These are phyloP conservation scores for Fomitopsis pulvina DNA, from an alignment of 768 basidiomycete genomes.

Conservation along the genomic window DNA sequence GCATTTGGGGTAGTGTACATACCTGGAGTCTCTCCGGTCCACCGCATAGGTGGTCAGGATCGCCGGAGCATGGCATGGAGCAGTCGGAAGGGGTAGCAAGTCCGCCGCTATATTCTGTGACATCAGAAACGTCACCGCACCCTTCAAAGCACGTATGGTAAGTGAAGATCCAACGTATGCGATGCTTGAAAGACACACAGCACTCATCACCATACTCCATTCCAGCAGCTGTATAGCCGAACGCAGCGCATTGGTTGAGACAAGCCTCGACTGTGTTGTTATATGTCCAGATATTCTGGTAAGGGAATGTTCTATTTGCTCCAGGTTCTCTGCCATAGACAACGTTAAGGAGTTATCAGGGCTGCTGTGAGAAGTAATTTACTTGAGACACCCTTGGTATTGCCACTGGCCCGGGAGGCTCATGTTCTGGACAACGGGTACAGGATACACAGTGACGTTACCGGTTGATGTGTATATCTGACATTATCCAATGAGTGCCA, in stretches of 20 bases:
- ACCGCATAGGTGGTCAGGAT: slow-evolving; percentile 65
- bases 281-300: slow-evolving; percentile 48
- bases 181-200: slow-evolving; percentile 39
- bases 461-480: slow-evolving; percentile 47
- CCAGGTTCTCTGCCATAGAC: slow-evolving; percentile 37
- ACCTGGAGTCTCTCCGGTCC: slow-evolving; percentile 48
- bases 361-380: slow-evolving; percentile 14
- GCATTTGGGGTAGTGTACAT: slow-evolving; percentile 11
- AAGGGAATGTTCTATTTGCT: slow-evolving; percentile 39
- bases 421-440: slow-evolving; percentile 50
- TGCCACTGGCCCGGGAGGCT: slow-evolving; percentile 56
- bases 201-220: slow-evolving; percentile 68
- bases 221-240: slow-evolving; percentile 67
- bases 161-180: neutral
- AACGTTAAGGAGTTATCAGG: neutral
- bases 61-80: slow-evolving; percentile 55
- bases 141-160: slow-evolving; percentile 29
- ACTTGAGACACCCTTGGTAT: slow-evolving; percentile 67
- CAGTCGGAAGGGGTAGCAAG: slow-evolving; percentile 34
- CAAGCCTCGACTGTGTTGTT: slow-evolving; percentile 65
- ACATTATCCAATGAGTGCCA: neutral
- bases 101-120: slow-evolving; percentile 29
- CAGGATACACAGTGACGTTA: slow-evolving; percentile 46
- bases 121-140: slow-evolving; percentile 63
- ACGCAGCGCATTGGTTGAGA: slow-evolving; percentile 59